Conservation (phyloP, 495 filamentous ascomycete species). For the Barbatosphaeria neglecta region DNA sequence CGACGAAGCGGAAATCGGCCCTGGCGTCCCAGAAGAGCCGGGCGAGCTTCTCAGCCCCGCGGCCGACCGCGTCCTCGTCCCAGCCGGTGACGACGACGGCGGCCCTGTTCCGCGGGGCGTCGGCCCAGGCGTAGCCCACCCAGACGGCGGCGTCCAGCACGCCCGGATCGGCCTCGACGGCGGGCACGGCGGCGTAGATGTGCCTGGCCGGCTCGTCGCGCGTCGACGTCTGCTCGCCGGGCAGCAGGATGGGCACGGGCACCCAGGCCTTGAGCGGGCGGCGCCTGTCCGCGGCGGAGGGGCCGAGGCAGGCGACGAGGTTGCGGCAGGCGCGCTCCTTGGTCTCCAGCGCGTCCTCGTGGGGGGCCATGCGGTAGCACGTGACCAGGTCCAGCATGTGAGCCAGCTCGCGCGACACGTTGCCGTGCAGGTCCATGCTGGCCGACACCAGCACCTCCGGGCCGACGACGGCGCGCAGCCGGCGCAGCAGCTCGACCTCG, state of each 20-base stretch:
- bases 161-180: constrained; percentile 26
- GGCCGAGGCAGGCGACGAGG: constrained; percentile 27
- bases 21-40: constrained; percentile 37
- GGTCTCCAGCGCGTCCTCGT: constrained; percentile 39
- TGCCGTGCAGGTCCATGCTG: constrained; percentile 48
- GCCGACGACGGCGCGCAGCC: constrained; percentile 35
- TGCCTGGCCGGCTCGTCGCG: constrained; percentile 42
- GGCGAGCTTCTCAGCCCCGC: constrained; percentile 35
- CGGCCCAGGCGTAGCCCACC: constrained; percentile 51
- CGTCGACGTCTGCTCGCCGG: constrained; percentile 48
- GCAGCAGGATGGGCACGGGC: constrained; percentile 41
- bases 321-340: constrained; percentile 45
- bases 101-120: constrained; percentile 44
- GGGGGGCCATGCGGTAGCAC: constrained; percentile 46
- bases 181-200: constrained; percentile 39
- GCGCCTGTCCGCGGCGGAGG: constrained; percentile 5
- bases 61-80: constrained; percentile 22
- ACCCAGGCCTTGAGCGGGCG: constrained; percentile 46
- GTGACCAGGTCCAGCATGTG: constrained; percentile 44
- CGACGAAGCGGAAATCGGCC: constrained; percentile 40
- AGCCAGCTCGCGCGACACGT: constrained; percentile 39
- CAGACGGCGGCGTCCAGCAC: constrained; percentile 46
- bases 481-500: constrained; percentile 39
- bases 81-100: constrained; percentile 43
- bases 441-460: constrained; percentile 39